Evolutionary conservation across 2,329 filamentous ascomycete species (phyloP).

Genomic region (Atkinsonella texensis): DNA sequence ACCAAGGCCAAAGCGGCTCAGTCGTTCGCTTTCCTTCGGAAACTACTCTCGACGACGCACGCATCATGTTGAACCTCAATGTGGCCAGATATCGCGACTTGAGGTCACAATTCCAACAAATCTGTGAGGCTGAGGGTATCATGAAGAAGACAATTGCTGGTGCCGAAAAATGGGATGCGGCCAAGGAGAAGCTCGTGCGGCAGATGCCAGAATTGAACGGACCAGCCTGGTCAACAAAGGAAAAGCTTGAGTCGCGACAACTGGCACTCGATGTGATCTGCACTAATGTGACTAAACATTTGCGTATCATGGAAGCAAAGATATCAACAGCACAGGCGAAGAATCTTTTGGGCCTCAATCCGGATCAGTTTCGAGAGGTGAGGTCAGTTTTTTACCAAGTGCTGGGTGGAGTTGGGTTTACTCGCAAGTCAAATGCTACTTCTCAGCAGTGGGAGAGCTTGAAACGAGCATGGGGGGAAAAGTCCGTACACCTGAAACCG

Average conservation of each 20-base stretch:
- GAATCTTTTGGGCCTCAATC: conserved; percentile 38
- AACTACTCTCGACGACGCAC: conserved; percentile 69
- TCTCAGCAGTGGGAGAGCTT: conserved; percentile 59
- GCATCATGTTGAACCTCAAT: conserved; percentile 54
- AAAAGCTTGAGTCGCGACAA: conserved; percentile 47
- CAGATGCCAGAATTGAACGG: conserved; percentile 51
- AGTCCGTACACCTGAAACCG: conserved; percentile 40
- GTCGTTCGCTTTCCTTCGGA: conserved; percentile 71
- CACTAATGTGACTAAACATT: conserved; percentile 69
- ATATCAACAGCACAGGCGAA: conserved; percentile 68
- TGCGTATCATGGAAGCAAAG: conserved; percentile 51
- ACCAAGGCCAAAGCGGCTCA: conserved; percentile 47
- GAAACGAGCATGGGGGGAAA: conserved; percentile 54
- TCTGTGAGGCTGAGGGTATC: conserved; percentile 56
- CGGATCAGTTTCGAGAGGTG: conserved; percentile 40
- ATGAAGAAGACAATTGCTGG: conserved; percentile 67
- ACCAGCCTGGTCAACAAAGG: conserved; percentile 46
- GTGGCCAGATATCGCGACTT: conserved; percentile 50
- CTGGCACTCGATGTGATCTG: conserved; percentile 69
- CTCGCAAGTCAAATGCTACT: conserved; percentile 61
- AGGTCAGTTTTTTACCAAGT: conserved; percentile 55
- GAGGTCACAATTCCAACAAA: conserved; percentile 54
- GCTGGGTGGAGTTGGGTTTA: conserved; percentile 53
- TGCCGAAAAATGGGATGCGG: conserved; percentile 59
- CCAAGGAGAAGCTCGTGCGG: conserved; percentile 54